phyloP scores from a whole-genome alignment of 129 eudicot species.

The Lactuca saligna region DNA sequence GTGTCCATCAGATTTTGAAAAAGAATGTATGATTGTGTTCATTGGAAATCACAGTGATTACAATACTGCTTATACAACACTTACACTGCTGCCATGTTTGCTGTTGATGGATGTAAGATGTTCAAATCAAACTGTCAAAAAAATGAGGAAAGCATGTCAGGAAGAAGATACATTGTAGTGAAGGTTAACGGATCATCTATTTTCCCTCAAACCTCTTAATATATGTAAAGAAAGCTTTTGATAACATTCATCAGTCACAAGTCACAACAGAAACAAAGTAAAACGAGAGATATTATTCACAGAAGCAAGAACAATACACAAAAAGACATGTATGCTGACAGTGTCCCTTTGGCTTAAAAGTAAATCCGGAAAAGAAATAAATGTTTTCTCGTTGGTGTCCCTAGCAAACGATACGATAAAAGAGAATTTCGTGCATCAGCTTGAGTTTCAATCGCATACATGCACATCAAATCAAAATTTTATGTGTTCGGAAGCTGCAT shows the following conservation, averaged over 20 bases:
- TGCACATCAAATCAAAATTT: background rate
- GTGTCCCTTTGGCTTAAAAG: too few relatives aligned
- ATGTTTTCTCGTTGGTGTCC: too few relatives aligned
- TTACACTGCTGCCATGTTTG: conserved; percentile 39
- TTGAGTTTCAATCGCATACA: too few relatives aligned
- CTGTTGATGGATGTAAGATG: conserved; percentile 19
- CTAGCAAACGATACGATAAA: too few relatives aligned
- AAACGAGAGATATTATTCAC: background rate
- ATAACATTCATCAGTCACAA: too few relatives aligned
- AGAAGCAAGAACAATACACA: background rate
- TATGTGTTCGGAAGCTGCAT: background rate
- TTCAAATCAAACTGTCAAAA: conserved; percentile 12
- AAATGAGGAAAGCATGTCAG: conserved; percentile 4
- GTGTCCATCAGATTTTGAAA: background rate
- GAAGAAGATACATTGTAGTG: background rate
- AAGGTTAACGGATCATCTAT: background rate
- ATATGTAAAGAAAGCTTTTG: background rate
- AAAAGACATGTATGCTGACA: too few relatives aligned
- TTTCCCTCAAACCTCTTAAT: background rate
- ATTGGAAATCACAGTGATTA: background rate
- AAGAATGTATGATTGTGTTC: background rate
- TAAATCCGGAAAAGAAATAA: too few relatives aligned
- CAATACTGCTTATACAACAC: background rate
- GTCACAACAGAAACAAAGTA: background rate
- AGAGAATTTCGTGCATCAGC: background rate